Evolutionary conservation across 345 rosid genomes (phyloP), one percentile per base, ranked within the genome.

Genomic region (Ceriops tagal): DNA sequence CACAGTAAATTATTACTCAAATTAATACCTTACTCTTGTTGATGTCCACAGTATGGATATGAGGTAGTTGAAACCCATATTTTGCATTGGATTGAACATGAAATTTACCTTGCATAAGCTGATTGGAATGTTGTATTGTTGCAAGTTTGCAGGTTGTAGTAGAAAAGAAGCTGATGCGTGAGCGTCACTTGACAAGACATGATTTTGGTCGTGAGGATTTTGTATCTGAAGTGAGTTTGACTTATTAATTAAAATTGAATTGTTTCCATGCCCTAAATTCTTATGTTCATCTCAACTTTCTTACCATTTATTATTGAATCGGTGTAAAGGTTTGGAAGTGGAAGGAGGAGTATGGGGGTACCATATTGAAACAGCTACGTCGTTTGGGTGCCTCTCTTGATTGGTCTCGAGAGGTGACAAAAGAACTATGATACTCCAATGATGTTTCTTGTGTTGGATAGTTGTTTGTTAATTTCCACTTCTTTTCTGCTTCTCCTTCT

Each of bases 361-460:
- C 92, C 53, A 95, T 95, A 74, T 65, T 90, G 67, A 34, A 53
- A 69, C 99, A 95, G 63, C 80, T 57, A 72, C 86, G 99, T 0
- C 77, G 96, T 26, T 77, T 95, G 73, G 99, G 98, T 79, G 86
- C 98, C 46, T 92, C 99, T 28, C 96, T 92, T 75, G 99, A 95
- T 75, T 95, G 99, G 99, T 87, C 99, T 31, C 98, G 92, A 72
- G 98, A 95, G 96, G 99, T 95, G 76, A 82, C 61, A 31, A 31
- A 69, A 43, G 43, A 20, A 56, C 24, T 34, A 5, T 22, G 30
- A 8, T 59, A 5, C 46, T 22, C 47, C 11, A 19, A 5, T 10
- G 28, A 18, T 55, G 51, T 21, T 39, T 64, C 31, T 53, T 31
- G 35, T 21, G 16, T 19, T 69, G 61, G 20, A 51, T 55, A 7